Evolutionary conservation across 2,329 filamentous ascomycete genomes (phyloP).

Genomic region (Monilinia polystroma): DNA sequence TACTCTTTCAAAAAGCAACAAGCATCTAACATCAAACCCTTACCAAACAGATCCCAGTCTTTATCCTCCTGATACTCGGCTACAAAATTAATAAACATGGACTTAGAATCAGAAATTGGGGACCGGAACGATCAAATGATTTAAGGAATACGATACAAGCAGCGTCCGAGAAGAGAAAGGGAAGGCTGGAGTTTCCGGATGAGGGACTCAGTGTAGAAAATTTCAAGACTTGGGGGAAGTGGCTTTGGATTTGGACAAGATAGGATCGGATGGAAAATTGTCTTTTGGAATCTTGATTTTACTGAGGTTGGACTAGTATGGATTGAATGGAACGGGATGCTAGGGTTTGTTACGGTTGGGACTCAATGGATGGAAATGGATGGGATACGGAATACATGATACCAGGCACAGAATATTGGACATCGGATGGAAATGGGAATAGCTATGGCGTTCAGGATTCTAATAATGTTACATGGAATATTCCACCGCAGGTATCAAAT

Average conservation of each 20-base stretch:
- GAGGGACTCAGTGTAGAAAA: slow-evolving; percentile 39
- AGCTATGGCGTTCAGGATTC: not conserved
- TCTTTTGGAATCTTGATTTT: not conserved
- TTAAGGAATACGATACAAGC: slow-evolving; percentile 42
- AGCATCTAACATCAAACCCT: not conserved
- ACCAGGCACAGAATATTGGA: not conserved
- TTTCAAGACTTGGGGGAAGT: slow-evolving; percentile 33
- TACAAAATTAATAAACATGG: slow-evolving; percentile 43
- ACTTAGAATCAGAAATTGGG: slow-evolving; percentile 38
- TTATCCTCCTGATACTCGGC: slow-evolving; percentile 40
- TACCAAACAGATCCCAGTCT: slow-evolving; percentile 39
- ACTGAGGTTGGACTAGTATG: not conserved
- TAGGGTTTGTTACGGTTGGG: not conserved
- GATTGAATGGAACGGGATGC: too few species aligned
- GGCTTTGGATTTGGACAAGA: slow-evolving; percentile 43
- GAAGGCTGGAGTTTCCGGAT: slow-evolving; percentile 41
- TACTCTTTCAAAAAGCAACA: not conserved
- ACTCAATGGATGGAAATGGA: not conserved
- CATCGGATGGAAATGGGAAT: not conserved
- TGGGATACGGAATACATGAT: not conserved
- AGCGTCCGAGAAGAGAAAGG: slow-evolving; percentile 38
- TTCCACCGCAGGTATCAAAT: not conserved
- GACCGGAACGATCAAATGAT: slow-evolving; percentile 41
- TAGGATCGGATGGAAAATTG: slow-evolving; percentile 23
- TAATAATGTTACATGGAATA: not conserved